Evolutionary conservation across 148 eudicot genomes (phyloP), one percentile per base, ranked within the genome.

Genomic region (Talinum fruticosum): DNA sequence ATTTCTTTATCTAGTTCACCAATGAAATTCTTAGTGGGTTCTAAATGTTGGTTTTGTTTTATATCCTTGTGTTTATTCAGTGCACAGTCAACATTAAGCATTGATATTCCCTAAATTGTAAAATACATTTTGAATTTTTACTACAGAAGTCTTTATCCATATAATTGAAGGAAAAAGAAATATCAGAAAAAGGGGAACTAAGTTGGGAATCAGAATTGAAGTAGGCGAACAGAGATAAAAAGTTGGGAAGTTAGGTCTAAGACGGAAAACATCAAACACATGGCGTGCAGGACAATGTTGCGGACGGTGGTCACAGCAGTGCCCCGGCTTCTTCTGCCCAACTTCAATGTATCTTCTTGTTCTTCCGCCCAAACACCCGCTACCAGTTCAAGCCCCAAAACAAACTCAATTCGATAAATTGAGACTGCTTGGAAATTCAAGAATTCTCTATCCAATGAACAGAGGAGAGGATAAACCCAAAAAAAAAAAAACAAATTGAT

Each of bases 131-230:
- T 47, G 12, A 15, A 18, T 82, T 65, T 73, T 82, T 84, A 67
- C 68, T 86, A 78, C 96, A 94, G 98, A 94, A 82, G 91, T 94
- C 28, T 94, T 97, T 23, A 94, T n/a, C n/a, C n/a, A 62, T 62
- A 62, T 26, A 62, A 62, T n/a, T 0, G 0, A 8, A 8, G 3
- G 29, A 1, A 62, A 62, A 62, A 62, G 14, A 14, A 28, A 62
- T 10, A 10, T 10, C 1, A 10, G 12, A 10, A 2, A n/a, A n/a
- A n/a, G 64, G 18, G 29, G 29, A 59, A 8, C 64, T n/a, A 28
- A 28, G 16, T 28, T 62, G 5, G 66, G 28, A 62, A 12, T 62
- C 64, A 59, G 64, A 59, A 23, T n/a, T n/a, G 64, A 23, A 59
- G 64, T 29, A 54, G 61, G 3, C 61, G 26, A 54, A 54, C 24